Conservation (phyloP, 345 rosid species). For the Cardiospermum halicacabum region DNA sequence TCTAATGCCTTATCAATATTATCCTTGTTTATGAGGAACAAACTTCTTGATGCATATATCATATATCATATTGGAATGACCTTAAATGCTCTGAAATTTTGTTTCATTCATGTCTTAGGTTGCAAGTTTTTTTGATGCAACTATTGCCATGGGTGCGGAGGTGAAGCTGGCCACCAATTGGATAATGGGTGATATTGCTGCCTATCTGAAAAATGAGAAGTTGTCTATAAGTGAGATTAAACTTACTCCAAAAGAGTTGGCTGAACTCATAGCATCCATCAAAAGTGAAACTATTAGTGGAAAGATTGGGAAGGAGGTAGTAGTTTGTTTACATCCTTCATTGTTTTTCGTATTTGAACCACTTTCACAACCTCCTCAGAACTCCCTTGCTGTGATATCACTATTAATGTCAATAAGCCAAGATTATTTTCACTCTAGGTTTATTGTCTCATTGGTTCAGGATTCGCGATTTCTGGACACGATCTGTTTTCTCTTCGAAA, state of each 20-base stretch:
- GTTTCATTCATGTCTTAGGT: constrained; percentile 46
- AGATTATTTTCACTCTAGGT: background rate
- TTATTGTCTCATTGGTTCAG: background rate
- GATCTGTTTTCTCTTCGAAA: background rate
- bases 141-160: constrained; percentile 72
- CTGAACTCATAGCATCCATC: constrained; percentile 81
- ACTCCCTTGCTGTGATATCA: background rate
- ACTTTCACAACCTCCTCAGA: background rate
- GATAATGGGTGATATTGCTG: constrained; percentile 94
- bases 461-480: background rate
- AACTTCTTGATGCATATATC: constrained; percentile 1
- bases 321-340: constrained; percentile 4
- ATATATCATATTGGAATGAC: constrained; percentile 12
- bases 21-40: background rate
- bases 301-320: constrained; percentile 91
- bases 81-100: background rate
- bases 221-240: constrained; percentile 67
- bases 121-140: constrained; percentile 78
- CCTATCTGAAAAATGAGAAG: constrained; percentile 78
- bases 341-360: background rate
- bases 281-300: constrained; percentile 88
- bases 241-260: constrained; percentile 71
- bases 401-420: background rate
- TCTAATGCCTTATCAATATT: constrained; percentile 1
- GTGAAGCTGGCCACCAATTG: constrained; percentile 76